phyloP scores from a whole-genome alignment of 768 basidiomycete species.

The Asterophora lycoperdoides region DNA sequence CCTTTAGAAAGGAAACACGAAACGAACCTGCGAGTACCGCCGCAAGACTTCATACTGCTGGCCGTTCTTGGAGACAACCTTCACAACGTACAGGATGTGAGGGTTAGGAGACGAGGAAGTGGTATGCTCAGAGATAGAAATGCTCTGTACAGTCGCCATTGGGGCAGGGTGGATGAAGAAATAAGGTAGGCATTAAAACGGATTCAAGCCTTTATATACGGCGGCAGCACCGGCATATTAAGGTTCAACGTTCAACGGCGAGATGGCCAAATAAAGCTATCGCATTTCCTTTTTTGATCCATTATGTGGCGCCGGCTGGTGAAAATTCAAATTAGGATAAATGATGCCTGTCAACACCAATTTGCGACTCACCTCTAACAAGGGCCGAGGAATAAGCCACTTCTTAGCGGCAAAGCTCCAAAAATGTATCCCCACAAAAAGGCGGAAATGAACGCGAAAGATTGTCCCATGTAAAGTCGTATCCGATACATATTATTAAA shows the following conservation, averaged over 20 bases:
- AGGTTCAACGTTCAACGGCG: not conserved
- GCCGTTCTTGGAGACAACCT: slow-evolving; percentile 31
- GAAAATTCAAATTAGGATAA: no score
- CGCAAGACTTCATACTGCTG: slow-evolving; percentile 27
- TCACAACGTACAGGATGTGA: slow-evolving; percentile 42
- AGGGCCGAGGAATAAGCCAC: not conserved
- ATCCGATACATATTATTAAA: slow-evolving; percentile 5
- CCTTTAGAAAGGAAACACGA: not conserved
- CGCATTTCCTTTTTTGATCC: slow-evolving; percentile 10
- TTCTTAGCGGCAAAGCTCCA: not conserved
- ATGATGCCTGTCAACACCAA: no score
- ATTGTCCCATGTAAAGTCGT: slow-evolving; percentile 6
- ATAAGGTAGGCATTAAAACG: not conserved
- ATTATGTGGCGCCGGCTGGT: no score
- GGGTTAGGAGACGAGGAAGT: slow-evolving; percentile 42
- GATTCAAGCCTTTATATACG: slow-evolving; percentile 4
- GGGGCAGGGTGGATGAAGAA: not conserved
- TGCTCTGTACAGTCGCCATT: slow-evolving; percentile 11
- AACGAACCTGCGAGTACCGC: slow-evolving; percentile 44
- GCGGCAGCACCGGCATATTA: not conserved
- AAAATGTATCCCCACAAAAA: not conserved
- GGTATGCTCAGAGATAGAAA: slow-evolving; percentile 39
- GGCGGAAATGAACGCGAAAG: not conserved
- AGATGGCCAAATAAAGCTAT: slow-evolving; percentile 7
- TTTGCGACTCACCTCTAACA: no score